These are phyloP conservation scores for Dissoconium aciculare DNA, from an alignment of 2,329 filamentous ascomycete species.

Conservation along the genomic window DNA sequence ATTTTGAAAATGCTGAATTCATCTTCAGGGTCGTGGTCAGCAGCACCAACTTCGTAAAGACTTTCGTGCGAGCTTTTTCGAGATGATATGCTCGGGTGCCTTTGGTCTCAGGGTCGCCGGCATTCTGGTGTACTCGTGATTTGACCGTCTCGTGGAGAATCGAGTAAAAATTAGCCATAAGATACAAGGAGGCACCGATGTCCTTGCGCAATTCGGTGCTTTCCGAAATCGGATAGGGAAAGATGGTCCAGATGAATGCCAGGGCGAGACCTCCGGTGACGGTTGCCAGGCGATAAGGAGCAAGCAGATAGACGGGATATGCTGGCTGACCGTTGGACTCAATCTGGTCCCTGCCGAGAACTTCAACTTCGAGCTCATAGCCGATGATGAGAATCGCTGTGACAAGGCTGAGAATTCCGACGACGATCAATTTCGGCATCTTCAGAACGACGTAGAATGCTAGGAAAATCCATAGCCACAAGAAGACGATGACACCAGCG, in stretches of 20 bases:
- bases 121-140: slow-evolving; percentile 42
- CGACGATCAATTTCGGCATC: slow-evolving; percentile 47
- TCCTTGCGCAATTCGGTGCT: slow-evolving; percentile 54
- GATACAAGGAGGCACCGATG: slow-evolving; percentile 52
- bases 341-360: slow-evolving; percentile 44
- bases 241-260: slow-evolving; percentile 64
- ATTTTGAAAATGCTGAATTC: slow-evolving; percentile 51
- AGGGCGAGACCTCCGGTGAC: slow-evolving; percentile 53
- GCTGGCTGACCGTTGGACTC: slow-evolving; percentile 50
- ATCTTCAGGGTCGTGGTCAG: slow-evolving; percentile 48
- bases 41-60: slow-evolving; percentile 54
- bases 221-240: slow-evolving; percentile 58
- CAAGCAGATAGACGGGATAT: slow-evolving; percentile 55
- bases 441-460: slow-evolving; percentile 55
- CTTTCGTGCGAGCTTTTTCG: slow-evolving; percentile 41
- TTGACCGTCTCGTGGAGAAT: slow-evolving; percentile 54
- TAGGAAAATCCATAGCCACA: slow-evolving; percentile 51
- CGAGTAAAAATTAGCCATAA: slow-evolving; percentile 60
- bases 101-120: slow-evolving; percentile 37
- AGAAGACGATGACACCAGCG: slow-evolving; percentile 50
- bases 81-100: slow-evolving; percentile 39
- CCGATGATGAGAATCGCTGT: slow-evolving; percentile 33
- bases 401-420: slow-evolving; percentile 49
- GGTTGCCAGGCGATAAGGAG: slow-evolving; percentile 54
- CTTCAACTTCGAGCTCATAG: slow-evolving; percentile 50